Conservation (phyloP, 495 filamentous ascomycete genomes). For the Daldinia decipiens region DNA sequence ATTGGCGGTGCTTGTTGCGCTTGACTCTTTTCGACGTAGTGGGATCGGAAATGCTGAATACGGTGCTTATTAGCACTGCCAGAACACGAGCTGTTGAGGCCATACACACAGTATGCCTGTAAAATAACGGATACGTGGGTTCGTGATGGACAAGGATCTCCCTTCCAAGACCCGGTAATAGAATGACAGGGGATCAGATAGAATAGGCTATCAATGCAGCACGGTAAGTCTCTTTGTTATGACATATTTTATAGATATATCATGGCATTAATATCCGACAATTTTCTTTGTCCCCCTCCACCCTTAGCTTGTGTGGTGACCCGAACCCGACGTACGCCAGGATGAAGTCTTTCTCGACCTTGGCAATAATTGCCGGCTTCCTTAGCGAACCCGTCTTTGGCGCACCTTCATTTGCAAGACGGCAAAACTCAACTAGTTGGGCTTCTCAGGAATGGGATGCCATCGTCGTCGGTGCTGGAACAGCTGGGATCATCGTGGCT, state of each 20-base stretch:
- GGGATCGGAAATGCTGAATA: slow-evolving; percentile 8
- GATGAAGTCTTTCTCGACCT: slow-evolving; percentile 31
- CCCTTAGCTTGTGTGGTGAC: not conserved
- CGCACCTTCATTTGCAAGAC: slow-evolving; percentile 16
- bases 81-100: slow-evolving; percentile 8
- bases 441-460: slow-evolving; percentile 47
- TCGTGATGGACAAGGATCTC: not conserved
- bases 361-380: slow-evolving; percentile 22
- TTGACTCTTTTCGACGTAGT: not conserved
- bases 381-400: slow-evolving; percentile 17
- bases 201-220: slow-evolving; percentile 2
- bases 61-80: not conserved
- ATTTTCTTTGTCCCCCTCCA: not conserved
- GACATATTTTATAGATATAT: slow-evolving; percentile 15
- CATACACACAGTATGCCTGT: not conserved
- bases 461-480: slow-evolving; percentile 84
- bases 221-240: not conserved
- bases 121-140: slow-evolving; percentile 3
- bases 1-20: not conserved
- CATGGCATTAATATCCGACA: slow-evolving; percentile 15
- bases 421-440: slow-evolving; percentile 41
- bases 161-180: slow-evolving; percentile 1
- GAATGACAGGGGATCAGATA: not conserved
- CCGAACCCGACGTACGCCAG: slow-evolving; percentile 4
- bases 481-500: slow-evolving; percentile 87